Conservation (phyloP, 129 eudicot genomes). For the Tanacetum coccineum region DNA sequence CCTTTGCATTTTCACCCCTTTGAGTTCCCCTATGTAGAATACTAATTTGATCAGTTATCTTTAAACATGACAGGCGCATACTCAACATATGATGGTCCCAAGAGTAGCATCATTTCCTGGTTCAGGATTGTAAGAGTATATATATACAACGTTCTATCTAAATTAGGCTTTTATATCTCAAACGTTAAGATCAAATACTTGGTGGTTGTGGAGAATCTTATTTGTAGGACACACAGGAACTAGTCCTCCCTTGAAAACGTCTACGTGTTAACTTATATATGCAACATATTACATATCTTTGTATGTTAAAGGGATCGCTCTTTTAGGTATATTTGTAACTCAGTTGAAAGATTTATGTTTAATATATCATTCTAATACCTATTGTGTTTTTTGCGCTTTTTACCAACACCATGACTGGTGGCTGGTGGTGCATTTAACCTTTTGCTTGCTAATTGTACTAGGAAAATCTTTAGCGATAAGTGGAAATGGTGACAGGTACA, state of each 20-base stretch:
- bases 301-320: background rate
- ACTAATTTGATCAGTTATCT: constrained; percentile 11
- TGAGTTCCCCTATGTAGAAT: constrained; percentile 15
- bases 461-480: no score
- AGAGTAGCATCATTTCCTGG: constrained; percentile 27
- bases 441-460: no score
- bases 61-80: constrained; percentile 33
- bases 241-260: constrained; percentile 6
- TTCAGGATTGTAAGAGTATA: constrained; percentile 2
- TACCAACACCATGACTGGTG: no score
- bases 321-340: background rate
- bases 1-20: no score
- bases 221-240: constrained; percentile 10
- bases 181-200: background rate
- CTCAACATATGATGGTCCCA: constrained; percentile 52
- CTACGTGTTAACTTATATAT: no score
- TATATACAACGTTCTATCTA: constrained; percentile 6
- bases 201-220: background rate
- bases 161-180: constrained; percentile 10
- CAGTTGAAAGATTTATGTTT: background rate
- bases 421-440: no score
- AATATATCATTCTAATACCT: constrained; percentile 6
- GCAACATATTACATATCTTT: background rate
- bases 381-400: background rate
- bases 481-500: no score